Conservation (phyloP, 176 grass and related monocot species). For the Phoenix roebelenii region DNA sequence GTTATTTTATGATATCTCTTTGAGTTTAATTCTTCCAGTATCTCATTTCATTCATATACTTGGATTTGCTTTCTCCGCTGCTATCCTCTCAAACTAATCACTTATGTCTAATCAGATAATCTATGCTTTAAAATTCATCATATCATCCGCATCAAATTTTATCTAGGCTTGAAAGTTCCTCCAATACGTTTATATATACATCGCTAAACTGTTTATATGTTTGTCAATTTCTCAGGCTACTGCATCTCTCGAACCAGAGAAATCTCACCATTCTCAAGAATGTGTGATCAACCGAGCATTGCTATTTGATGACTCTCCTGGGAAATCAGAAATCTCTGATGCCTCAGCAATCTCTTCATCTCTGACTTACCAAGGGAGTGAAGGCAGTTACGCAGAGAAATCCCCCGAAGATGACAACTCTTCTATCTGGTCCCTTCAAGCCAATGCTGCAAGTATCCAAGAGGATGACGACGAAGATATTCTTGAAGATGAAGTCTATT, state of each 20-base stretch:
- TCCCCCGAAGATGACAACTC: conserved; percentile 49
- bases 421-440: conserved; percentile 62
- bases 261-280: conserved; percentile 12
- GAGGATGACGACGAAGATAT: conserved; percentile 23
- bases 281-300: conserved; percentile 45
- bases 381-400: conserved; percentile 10
- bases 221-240: conserved; percentile 15
- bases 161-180: too few species aligned
- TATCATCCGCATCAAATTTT: too few species aligned
- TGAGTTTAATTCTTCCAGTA: too few species aligned
- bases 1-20: too few species aligned
- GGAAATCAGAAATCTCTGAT: conserved; percentile 29
- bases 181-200: too few species aligned
- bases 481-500: not conserved
- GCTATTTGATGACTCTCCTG: conserved; percentile 74
- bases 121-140: too few species aligned
- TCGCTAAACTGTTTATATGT: not conserved
- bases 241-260: conserved; percentile 18
- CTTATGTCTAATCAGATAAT: too few species aligned
- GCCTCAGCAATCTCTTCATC: conserved; percentile 24
- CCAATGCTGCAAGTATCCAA: conserved; percentile 46
- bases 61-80: too few species aligned
- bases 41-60: too few species aligned
- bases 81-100: too few species aligned
- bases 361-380: conserved; percentile 19